These are phyloP conservation scores for Citrus inodora DNA, from an alignment of 345 rosid species.

Conservation along the genomic window DNA sequence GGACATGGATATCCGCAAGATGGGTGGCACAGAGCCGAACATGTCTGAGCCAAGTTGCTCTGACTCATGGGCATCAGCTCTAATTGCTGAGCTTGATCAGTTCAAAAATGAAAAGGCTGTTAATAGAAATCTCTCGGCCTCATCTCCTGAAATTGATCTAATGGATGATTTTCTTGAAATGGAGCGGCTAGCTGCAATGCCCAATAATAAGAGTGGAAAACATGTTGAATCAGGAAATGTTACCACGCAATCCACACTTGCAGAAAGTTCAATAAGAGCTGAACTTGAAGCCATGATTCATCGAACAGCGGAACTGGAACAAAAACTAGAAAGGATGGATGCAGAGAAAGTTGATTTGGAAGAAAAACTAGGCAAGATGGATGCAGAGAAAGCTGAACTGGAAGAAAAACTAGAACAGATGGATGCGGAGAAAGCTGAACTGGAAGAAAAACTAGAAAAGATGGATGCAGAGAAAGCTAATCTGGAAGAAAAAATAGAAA, in stretches of 20 bases:
- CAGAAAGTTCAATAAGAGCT: slow-evolving; percentile 38
- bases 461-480: slow-evolving; percentile 37
- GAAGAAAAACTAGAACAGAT: slow-evolving; percentile 14
- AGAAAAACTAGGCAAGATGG: slow-evolving; percentile 17
- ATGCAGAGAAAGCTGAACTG: slow-evolving; percentile 18
- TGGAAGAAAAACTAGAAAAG: slow-evolving; percentile 44
- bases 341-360: slow-evolving; percentile 47
- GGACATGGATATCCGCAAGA: slow-evolving; percentile 37
- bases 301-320: slow-evolving; percentile 27
- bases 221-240: slow-evolving; percentile 31
- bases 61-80: slow-evolving; percentile 54
- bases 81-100: slow-evolving; percentile 44
- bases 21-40: slow-evolving; percentile 19
- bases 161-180: slow-evolving; percentile 98
- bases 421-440: slow-evolving; percentile 23
- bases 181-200: slow-evolving; percentile 82
- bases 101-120: slow-evolving; percentile 42
- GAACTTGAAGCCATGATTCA: slow-evolving; percentile 11
- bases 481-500: slow-evolving; percentile 34
- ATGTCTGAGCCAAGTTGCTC: slow-evolving; percentile 37
- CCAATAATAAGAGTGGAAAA: slow-evolving; percentile 38
- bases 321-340: slow-evolving; percentile 22
- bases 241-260: slow-evolving; percentile 29
- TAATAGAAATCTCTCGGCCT: slow-evolving; percentile 29
- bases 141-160: slow-evolving; percentile 57